Percentiles rank a stretch among this genome's conserved stretches.
Conservation (phyloP, 2,329 filamentous ascomycete species). For the Xylaria arbuscula region DNA sequence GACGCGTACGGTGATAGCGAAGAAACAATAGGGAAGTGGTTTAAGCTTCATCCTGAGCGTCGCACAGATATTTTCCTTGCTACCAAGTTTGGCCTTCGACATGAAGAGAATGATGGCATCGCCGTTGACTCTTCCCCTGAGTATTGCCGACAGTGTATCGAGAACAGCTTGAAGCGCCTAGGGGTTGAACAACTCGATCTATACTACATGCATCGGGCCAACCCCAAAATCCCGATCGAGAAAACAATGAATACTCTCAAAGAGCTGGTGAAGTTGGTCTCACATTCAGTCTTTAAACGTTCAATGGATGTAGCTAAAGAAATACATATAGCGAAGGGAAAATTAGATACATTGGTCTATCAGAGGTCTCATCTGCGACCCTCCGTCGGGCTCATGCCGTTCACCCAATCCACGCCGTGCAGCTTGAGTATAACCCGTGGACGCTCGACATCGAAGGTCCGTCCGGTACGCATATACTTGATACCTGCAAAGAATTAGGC, state of each 20-base stretch:
- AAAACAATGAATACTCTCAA: constrained; percentile 58
- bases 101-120: constrained; percentile 18
- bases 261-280: constrained; percentile 53
- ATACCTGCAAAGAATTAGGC: constrained; percentile 60
- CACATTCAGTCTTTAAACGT: neutral
- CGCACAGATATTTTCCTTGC: constrained; percentile 60
- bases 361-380: constrained; percentile 59
- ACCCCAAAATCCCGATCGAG: constrained; percentile 58
- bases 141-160: constrained; percentile 31
- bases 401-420: constrained; percentile 62
- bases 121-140: constrained; percentile 43
- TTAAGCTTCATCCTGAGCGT: constrained; percentile 53
- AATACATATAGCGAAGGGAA: constrained; percentile 58
- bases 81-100: constrained; percentile 60
- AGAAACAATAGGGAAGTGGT: constrained; percentile 55
- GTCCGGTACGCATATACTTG: constrained; percentile 52
- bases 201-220: constrained; percentile 59
- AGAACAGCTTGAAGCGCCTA: constrained; percentile 28
- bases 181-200: constrained; percentile 59
- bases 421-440: constrained; percentile 65
- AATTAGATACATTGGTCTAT: constrained; percentile 63
- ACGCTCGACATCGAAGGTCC: constrained; percentile 60
- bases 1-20: constrained; percentile 48
- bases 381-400: constrained; percentile 62
- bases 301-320: neutral